Evolutionary conservation across 2,329 filamentous ascomycete species (phyloP).

Genomic region (Onygenales sp.): DNA sequence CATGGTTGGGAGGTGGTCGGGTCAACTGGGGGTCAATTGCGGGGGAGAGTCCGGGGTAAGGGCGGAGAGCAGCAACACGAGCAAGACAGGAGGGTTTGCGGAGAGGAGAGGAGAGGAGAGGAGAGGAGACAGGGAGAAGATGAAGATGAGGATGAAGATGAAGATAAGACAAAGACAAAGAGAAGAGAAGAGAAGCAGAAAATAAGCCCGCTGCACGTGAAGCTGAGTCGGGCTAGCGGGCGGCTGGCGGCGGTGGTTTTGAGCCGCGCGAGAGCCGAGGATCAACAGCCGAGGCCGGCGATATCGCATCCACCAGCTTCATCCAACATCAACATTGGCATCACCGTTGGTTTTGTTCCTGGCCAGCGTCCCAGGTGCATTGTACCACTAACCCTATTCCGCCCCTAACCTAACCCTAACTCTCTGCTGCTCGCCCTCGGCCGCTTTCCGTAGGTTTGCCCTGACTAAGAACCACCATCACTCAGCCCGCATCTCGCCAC

Average conservation of each 20-base stretch:
- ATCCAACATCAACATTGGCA: no score
- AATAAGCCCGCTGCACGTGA: neutral
- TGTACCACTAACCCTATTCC: no score
- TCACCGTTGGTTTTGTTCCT: no score
- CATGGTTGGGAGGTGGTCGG: slow-evolving; percentile 14
- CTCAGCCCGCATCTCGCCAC: no score
- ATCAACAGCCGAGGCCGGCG: neutral
- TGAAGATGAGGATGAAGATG: neutral
- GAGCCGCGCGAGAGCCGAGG: neutral
- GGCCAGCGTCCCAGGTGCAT: no score
- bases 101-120: neutral
- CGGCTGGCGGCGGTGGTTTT: neutral
- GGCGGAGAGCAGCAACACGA: neutral
- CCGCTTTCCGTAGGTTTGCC: no score
- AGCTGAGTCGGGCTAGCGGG: slow-evolving; percentile 1
- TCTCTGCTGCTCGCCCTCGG: no score
- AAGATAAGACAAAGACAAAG: neutral
- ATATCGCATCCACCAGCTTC: neutral
- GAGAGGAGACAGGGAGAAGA: neutral
- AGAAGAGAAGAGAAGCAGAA: neutral
- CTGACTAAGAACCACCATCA: no score
- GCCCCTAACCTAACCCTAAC: no score
- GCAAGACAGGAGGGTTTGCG: neutral
- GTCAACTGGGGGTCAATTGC: neutral
- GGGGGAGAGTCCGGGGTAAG: neutral